Percentiles rank a stretch among this genome's conserved stretches.
Evolutionary conservation across 2,329 filamentous ascomycete species (phyloP).

Genomic region (Penicillium vulpinum): DNA sequence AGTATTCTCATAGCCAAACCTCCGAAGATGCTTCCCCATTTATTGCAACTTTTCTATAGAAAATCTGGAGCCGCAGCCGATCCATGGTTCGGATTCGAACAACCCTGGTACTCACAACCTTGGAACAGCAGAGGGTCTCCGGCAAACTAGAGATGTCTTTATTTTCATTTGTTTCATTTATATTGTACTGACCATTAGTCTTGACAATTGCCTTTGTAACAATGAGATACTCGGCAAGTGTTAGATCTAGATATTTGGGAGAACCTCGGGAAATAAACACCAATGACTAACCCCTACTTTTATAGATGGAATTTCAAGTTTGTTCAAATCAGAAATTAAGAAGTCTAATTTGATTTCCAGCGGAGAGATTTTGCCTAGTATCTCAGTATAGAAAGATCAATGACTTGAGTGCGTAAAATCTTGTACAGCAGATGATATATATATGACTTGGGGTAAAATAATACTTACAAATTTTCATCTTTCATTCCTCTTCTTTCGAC

Average conservation of each 20-base stretch:
- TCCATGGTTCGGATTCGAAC: constrained; percentile 5
- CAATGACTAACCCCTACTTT: not conserved
- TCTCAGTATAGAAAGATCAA: not conserved
- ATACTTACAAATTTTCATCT: too few species aligned
- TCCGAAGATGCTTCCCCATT: too few species aligned
- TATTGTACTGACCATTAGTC: too few species aligned
- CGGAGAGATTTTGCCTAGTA: too few species aligned
- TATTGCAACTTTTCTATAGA: not conserved
- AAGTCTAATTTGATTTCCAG: not conserved
- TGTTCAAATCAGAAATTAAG: not conserved
- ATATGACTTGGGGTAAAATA: not conserved
- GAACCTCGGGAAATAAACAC: not conserved
- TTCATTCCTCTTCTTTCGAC: too few species aligned
- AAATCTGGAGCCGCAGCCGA: not conserved
- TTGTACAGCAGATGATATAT: not conserved
- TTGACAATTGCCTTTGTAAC: not conserved
- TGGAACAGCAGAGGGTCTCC: not conserved
- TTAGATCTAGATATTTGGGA: too few species aligned
- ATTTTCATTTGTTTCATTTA: not conserved
- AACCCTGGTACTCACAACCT: constrained; percentile 1
- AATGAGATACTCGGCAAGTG: too few species aligned
- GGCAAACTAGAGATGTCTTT: not conserved
- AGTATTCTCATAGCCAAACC: not conserved
- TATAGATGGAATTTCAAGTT: not conserved
- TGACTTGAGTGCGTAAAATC: not conserved